A percentile compares a stretch with the other conserved stretches of the same genome.
phyloP scores from a whole-genome alignment of 2,329 filamentous ascomycete genomes.

The Colletotrichum spaethianum region DNA sequence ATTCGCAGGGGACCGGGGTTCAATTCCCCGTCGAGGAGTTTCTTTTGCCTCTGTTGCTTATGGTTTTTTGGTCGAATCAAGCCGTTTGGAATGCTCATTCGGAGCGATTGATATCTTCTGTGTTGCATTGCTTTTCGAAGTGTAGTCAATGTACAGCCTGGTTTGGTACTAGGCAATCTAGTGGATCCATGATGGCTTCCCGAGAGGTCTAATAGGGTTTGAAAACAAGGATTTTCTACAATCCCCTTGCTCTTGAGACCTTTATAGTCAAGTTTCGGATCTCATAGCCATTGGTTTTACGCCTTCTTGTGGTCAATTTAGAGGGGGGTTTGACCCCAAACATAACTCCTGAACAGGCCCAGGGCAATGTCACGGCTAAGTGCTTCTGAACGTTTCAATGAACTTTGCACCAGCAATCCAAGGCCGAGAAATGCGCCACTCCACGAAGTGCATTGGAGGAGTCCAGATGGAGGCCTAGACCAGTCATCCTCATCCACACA shows the following conservation, averaged over 20 bases:
- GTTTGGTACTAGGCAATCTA: too few species aligned
- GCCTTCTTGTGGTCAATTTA: constrained; percentile 8
- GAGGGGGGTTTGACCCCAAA: not conserved
- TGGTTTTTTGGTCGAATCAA: not conserved
- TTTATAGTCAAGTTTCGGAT: too few species aligned
- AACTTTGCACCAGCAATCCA: constrained; percentile 12
- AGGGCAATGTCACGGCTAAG: not conserved
- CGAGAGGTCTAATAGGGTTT: too few species aligned
- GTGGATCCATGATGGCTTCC: too few species aligned
- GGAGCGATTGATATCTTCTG: not conserved
- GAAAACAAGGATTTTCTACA: too few species aligned
- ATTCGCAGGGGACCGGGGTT: constrained; percentile 40
- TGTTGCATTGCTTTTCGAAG: too few species aligned
- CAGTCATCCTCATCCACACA: not conserved
- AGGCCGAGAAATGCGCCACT: not conserved
- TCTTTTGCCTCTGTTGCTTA: not conserved
- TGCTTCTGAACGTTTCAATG: not conserved
- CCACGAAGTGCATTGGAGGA: not conserved
- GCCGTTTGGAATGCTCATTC: not conserved
- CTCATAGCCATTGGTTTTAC: not conserved
- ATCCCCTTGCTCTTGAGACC: too few species aligned
- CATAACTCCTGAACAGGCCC: not conserved
- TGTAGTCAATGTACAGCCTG: too few species aligned
- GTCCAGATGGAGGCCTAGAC: too few species aligned
- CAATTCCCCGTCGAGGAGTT: constrained; percentile 41